Conservation (phyloP, 2,329 filamentous ascomycete genomes). For the Coniella lustricola region DNA sequence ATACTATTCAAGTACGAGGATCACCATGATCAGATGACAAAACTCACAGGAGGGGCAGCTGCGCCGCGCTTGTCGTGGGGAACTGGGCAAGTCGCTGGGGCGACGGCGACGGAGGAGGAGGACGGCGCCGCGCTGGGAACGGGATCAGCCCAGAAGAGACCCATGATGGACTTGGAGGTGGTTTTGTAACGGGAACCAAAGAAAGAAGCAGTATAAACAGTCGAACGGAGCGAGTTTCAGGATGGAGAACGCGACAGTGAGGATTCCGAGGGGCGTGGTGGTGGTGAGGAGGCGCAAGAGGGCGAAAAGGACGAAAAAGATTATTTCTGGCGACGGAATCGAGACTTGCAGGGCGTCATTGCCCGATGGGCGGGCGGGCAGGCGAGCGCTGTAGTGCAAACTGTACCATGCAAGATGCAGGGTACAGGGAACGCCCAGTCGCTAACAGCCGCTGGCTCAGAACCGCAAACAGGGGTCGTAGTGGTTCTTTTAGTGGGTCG, state of each 20-base stretch:
- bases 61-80: slow-evolving; percentile 20
- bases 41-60: slow-evolving; percentile 34
- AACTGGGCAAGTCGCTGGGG: slow-evolving; percentile 16
- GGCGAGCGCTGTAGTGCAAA: not conserved
- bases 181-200: not conserved
- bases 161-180: slow-evolving; percentile 37
- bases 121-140: slow-evolving; percentile 19
- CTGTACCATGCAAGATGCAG: not conserved
- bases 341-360: not conserved
- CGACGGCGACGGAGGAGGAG: slow-evolving; percentile 8
- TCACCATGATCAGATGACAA: too few relatives aligned
- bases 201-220: not conserved
- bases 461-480: not conserved
- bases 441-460: not conserved
- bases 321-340: not conserved
- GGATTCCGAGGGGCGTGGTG: not conserved
- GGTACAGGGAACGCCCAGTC: not conserved
- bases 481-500: not conserved
- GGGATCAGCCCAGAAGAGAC: slow-evolving; percentile 57
- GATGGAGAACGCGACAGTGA: not conserved
- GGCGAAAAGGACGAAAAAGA: slow-evolving; percentile 1
- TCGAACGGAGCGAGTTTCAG: not conserved
- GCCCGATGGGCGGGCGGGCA: not conserved
- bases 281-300: not conserved
- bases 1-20: too few relatives aligned